Evolutionary conservation across 768 basidiomycete genomes (phyloP).

Genomic region (Macrolepiota fuliginosa): DNA sequence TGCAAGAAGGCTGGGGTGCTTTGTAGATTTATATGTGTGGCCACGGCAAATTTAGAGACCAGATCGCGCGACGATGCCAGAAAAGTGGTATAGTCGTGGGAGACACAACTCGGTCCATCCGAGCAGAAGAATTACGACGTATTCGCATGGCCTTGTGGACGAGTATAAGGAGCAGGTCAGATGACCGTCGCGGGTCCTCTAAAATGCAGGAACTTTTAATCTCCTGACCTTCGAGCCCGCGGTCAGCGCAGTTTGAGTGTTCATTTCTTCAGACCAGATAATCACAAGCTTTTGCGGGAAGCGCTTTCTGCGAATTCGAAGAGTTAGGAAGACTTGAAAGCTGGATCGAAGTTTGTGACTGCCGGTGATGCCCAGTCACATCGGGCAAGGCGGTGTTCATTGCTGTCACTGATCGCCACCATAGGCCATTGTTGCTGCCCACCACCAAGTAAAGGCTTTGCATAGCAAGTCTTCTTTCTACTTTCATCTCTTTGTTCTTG

Average conservation of each 20-base stretch:
- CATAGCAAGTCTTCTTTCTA: conserved; percentile 4
- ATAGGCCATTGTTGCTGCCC: not conserved
- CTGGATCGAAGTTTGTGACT: not conserved
- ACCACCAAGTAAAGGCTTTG: not conserved
- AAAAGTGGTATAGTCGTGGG: not conserved
- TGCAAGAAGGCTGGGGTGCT: too few relatives aligned
- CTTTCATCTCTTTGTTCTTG: not conserved
- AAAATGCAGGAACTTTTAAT: not conserved
- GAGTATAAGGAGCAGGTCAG: not conserved
- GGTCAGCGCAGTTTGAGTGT: not conserved
- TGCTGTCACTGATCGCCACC: not conserved
- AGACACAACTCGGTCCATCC: not conserved
- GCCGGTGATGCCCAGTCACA: conserved; percentile 5
- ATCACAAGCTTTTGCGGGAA: conserved; percentile 12
- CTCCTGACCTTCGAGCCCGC: not conserved
- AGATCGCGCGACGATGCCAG: not conserved
- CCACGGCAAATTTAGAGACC: not conserved
- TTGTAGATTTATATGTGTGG: not conserved
- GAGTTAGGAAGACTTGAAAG: not conserved
- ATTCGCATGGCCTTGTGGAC: conserved; percentile 5
- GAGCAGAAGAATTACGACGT: not conserved
- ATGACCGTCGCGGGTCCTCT: not conserved
- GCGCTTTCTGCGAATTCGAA: conserved; percentile 5
- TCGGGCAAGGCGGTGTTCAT: not conserved
- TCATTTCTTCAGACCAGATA: not conserved